phyloP scores from a whole-genome alignment of 495 filamentous ascomycete species.

The Pseudevernia furfuracea region DNA sequence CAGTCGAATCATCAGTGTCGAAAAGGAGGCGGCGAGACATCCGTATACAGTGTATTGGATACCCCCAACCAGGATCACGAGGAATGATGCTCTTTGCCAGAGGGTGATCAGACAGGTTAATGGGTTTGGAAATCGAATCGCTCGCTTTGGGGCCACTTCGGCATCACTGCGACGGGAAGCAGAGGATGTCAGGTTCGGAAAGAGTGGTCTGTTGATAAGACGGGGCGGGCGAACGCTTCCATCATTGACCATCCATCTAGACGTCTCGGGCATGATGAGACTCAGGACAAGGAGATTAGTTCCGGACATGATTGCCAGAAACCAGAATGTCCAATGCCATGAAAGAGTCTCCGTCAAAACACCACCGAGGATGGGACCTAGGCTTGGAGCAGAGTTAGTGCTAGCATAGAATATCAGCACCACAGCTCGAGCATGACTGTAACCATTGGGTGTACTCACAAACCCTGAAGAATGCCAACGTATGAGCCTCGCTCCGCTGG shows the following conservation, averaged over 20 bases:
- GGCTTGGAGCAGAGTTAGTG: slow-evolving; percentile 6
- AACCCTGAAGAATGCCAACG: slow-evolving; percentile 33
- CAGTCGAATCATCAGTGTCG: not conserved
- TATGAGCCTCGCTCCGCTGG: slow-evolving; percentile 54
- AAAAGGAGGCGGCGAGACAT: not conserved
- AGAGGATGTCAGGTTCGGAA: not conserved
- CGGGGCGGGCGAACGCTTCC: slow-evolving; percentile 33
- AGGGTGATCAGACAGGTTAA: not conserved
- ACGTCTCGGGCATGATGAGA: slow-evolving; percentile 37
- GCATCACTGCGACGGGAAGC: not conserved
- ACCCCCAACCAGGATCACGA: not conserved
- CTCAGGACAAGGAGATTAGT: slow-evolving; percentile 26
- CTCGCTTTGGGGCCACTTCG: not conserved
- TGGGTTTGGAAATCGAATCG: not conserved
- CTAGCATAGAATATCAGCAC: not conserved
- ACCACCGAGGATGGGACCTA: slow-evolving; percentile 43
- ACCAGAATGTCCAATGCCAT: slow-evolving; percentile 45
- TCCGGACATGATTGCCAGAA: slow-evolving; percentile 36
- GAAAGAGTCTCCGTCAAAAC: slow-evolving; percentile 33
- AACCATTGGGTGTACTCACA: slow-evolving; percentile 1
- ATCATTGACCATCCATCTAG: slow-evolving; percentile 61
- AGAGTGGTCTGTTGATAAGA: not conserved
- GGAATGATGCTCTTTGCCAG: not conserved
- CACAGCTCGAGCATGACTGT: not conserved
- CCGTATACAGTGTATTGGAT: not conserved